phyloP scores from a whole-genome alignment of 441 rosid genomes.

The Capsella rubella region DNA sequence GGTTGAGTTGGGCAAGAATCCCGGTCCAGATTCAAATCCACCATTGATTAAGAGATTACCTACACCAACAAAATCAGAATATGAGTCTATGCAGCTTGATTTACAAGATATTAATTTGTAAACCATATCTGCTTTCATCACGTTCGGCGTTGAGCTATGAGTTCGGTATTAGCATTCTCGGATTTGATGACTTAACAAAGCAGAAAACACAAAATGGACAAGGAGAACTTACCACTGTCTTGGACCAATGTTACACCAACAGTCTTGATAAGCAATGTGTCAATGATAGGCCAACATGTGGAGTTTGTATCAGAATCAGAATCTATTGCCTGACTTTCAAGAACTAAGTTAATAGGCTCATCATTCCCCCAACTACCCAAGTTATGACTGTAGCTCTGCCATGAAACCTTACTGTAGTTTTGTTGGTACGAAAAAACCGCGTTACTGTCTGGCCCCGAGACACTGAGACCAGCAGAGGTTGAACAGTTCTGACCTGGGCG shows the following conservation, averaged over 20 bases:
- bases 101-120: neutral
- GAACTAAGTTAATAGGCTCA: slow-evolving; percentile 52
- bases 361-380: slow-evolving; percentile 57
- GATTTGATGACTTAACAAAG: neutral
- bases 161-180: neutral
- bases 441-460: slow-evolving; percentile 57
- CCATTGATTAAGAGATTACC: slow-evolving; percentile 59
- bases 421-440: slow-evolving; percentile 48
- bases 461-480: slow-evolving; percentile 42
- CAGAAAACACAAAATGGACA: neutral
- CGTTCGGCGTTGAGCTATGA: neutral
- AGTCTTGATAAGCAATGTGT: slow-evolving; percentile 49
- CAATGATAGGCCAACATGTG: slow-evolving; percentile 61
- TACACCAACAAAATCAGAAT: slow-evolving; percentile 29
- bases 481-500: slow-evolving; percentile 53
- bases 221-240: slow-evolving; percentile 45
- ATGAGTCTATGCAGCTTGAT: slow-evolving; percentile 9
- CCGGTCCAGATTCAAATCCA: slow-evolving; percentile 70
- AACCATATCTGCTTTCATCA: neutral
- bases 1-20: slow-evolving; percentile 54
- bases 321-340: slow-evolving; percentile 52
- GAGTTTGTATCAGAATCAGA: slow-evolving; percentile 44
- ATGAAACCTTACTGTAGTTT: slow-evolving; percentile 49
- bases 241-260: slow-evolving; percentile 39
- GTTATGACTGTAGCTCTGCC: slow-evolving; percentile 59